These are phyloP conservation scores for Cocos nucifera DNA, from an alignment of 176 grass and related monocot genomes.

Conservation along the genomic window DNA sequence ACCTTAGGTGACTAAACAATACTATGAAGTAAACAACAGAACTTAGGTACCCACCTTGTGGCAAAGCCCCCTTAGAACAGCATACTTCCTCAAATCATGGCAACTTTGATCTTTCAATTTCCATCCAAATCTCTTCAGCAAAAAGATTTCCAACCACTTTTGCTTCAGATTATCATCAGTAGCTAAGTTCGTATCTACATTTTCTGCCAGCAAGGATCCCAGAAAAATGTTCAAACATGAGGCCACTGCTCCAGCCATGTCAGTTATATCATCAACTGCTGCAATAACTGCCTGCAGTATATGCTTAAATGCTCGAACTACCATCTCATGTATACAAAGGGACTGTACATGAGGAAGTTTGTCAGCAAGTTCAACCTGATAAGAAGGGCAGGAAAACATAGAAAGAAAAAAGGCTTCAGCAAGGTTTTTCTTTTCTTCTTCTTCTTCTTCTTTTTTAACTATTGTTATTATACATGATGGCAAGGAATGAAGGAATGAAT, in stretches of 20 bases:
- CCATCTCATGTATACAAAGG: slow-evolving; percentile 96
- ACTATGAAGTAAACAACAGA: too few relatives aligned
- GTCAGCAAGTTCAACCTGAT: slow-evolving; percentile 88
- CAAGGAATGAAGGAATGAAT: too few relatives aligned
- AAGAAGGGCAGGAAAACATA: slow-evolving; percentile 16
- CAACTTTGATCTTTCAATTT: slow-evolving; percentile 67
- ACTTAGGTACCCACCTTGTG: slow-evolving; percentile 49
- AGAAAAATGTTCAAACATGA: slow-evolving; percentile 88
- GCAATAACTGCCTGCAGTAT: slow-evolving; percentile 78
- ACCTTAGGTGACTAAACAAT: too few relatives aligned
- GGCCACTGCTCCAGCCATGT: slow-evolving; percentile 54
- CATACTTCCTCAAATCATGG: slow-evolving; percentile 82
- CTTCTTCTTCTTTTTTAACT: too few relatives aligned
- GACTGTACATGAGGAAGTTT: slow-evolving; percentile 96
- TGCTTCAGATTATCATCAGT: slow-evolving; percentile 64
- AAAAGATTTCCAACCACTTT: slow-evolving; percentile 76
- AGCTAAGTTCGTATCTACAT: slow-evolving; percentile 13
- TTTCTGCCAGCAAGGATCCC: slow-evolving; percentile 61
- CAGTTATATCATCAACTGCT: slow-evolving; percentile 59
- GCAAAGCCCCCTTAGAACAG: slow-evolving; percentile 89
- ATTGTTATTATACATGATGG: too few relatives aligned
- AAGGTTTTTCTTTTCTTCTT: too few relatives aligned
- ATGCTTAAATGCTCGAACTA: slow-evolving; percentile 97
- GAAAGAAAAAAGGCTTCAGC: slow-evolving; percentile 2
- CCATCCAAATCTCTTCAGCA: slow-evolving; percentile 77